phyloP scores from a whole-genome alignment of 192 early-diverging fungal species.

The Backusella sp. region DNA sequence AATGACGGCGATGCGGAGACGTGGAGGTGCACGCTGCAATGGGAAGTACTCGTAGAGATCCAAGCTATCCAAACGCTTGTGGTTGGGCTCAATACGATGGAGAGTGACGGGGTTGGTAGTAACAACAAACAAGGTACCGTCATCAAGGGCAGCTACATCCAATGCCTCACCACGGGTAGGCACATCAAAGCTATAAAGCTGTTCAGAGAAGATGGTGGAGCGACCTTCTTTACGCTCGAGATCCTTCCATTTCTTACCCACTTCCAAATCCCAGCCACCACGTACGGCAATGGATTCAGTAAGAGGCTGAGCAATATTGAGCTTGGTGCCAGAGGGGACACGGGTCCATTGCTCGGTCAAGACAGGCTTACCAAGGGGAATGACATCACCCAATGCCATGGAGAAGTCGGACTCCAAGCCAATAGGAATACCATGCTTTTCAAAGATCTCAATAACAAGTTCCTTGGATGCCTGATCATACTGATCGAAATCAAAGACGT shows the following conservation, averaged over 20 bases:
- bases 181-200: conserved; percentile 64
- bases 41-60: conserved; percentile 79
- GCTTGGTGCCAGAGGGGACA: conserved; percentile 10
- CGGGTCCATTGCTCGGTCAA: conserved; percentile 59
- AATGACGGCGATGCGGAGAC: conserved; percentile 47
- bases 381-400: conserved; percentile 52
- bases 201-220: conserved; percentile 63
- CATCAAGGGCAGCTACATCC: conserved; percentile 52
- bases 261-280: conserved; percentile 56
- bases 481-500: conserved; percentile 85
- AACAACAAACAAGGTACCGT: conserved; percentile 54
- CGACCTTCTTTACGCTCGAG: conserved; percentile 59
- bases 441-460: conserved; percentile 66
- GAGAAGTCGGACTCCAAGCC: conserved; percentile 68
- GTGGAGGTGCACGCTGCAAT: conserved; percentile 49
- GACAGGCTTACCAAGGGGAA: conserved; percentile 49
- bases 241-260: conserved; percentile 44
- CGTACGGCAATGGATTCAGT: conserved; percentile 30
- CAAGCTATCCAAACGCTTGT: conserved; percentile 47
- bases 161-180: conserved; percentile 64
- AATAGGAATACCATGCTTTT: conserved; percentile 72
- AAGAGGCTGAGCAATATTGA: background rate
- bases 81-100: conserved; percentile 48
- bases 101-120: conserved; percentile 65
- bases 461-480: conserved; percentile 66